Evolutionary conservation across 202 grass and related monocot species (phyloP), one percentile per base, ranked within the genome.

Genomic region (Zoysia matrella): DNA sequence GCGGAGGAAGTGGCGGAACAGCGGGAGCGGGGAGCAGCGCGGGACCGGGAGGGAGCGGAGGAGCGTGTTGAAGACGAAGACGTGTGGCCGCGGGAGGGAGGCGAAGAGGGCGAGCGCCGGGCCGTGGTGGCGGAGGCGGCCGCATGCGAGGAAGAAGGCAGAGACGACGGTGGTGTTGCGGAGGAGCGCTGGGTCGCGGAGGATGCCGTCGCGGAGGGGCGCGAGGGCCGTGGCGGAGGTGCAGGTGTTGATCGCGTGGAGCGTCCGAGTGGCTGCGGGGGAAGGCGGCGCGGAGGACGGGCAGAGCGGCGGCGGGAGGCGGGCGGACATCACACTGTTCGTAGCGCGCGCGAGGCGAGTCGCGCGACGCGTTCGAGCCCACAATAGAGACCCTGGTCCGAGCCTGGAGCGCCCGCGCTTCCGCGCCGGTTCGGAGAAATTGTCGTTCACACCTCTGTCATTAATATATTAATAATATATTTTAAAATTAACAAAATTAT

Each of bases 11-110:
- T 51, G 89, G 52, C 81, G 85, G 74, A 89, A 84, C 47, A 91
- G 84, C 73, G 80, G 81, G 69, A 94, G 86, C 53, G 89, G 89
- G 56, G 80, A 82, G 83, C 56, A 76, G 11, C 41, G 48, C 7
- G 61, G 60, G 16, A 72, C 57, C 12, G 53, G 73, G 73, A 85
- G 69, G 46, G 86, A 76, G 66, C 84, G 92, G 78, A 89, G 81
- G 65, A 94, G 85, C 71, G 89, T 80, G 81, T 94, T 91, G 86
- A 88, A 94, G 3, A 94, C 53, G 84, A 91, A 94, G 0, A 91
- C 86, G 54, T 91, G 92, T 44, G 89, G 89, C 44, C 86, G 81
- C 7, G 61, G 87, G 65, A 89, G 87, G 81, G 74, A 83, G 48
- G 84, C 82, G 78, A 94, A 89, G 84, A 91, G 84, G 43, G 78